These are phyloP conservation scores for Solanum habrochaites DNA, from an alignment of 257 asterid genomes.

Conservation along the genomic window DNA sequence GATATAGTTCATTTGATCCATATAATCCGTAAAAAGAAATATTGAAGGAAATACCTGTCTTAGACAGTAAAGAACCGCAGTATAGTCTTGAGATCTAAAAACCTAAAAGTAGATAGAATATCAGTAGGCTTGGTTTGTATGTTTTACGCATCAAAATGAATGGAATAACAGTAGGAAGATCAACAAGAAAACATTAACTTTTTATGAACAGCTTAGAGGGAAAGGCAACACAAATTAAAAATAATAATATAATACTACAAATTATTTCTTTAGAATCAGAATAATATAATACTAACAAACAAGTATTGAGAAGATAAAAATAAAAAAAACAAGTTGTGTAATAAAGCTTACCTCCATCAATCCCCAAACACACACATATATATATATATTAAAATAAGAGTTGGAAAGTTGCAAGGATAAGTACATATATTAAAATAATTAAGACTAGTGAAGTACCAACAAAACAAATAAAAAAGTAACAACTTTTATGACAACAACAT, in stretches of 20 bases:
- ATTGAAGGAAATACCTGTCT: slow-evolving; percentile 44
- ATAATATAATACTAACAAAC: too few species aligned
- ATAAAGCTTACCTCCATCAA: not conserved
- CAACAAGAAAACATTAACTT: not conserved
- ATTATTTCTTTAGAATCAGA: too few species aligned
- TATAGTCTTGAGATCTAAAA: slow-evolving; percentile 94
- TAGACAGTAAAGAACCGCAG: slow-evolving; percentile 73
- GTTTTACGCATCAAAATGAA: too few species aligned
- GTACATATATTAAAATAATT: too few species aligned
- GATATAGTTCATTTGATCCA: not conserved
- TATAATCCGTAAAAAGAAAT: not conserved
- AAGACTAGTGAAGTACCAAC: too few species aligned
- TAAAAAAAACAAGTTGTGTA: not conserved
- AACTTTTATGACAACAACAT: too few species aligned
- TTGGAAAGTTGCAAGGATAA: too few species aligned
- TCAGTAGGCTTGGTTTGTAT: not conserved
- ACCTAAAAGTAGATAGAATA: slow-evolving; percentile 21
- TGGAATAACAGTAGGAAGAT: too few species aligned
- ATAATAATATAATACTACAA: too few species aligned
- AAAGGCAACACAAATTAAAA: not conserved
- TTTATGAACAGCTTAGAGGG: not conserved
- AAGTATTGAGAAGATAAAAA: not conserved
- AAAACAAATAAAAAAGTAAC: too few species aligned
- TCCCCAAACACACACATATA: not conserved
- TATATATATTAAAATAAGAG: too few species aligned